Evolutionary conservation across 164 flowering plant species (phyloP).

Genomic region (Nymphaea thermarum): DNA sequence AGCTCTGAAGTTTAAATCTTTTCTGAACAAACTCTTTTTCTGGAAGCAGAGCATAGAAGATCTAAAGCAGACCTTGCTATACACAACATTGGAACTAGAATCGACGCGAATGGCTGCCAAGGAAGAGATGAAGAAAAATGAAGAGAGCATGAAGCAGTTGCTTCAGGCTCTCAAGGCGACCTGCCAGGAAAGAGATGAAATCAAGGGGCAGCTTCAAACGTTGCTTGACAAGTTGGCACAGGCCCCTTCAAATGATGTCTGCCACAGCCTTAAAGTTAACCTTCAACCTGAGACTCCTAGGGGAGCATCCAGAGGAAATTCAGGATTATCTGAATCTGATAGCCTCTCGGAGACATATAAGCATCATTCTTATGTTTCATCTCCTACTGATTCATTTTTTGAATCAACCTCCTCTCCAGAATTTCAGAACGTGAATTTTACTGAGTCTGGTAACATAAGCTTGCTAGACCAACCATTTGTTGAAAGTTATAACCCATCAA

Average conservation of each 20-base stretch:
- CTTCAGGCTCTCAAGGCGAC: conserved; percentile 33
- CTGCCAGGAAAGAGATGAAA: conserved; percentile 67
- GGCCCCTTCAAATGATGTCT: conserved; percentile 11
- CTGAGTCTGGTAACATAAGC: conserved; percentile 14
- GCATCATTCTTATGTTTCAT: conserved; percentile 33
- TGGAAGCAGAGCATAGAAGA: conserved; percentile 36
- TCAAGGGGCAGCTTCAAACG: conserved; percentile 40
- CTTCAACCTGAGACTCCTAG: conserved; percentile 17
- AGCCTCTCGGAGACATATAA: conserved; percentile 38
- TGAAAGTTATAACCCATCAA: neutral
- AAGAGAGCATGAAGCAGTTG: conserved; percentile 29
- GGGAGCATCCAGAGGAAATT: conserved; percentile 24
- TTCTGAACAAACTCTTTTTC: neutral
- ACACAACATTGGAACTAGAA: conserved; percentile 38
- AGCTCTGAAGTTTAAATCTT: neutral
- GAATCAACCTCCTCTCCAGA: conserved; percentile 49
- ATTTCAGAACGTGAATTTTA: conserved; percentile 23
- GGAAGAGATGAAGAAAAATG: conserved; percentile 36
- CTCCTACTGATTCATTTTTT: conserved; percentile 52
- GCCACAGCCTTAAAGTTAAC: conserved; percentile 7
- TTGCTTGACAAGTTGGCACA: conserved; percentile 23
- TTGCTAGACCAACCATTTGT: conserved; percentile 12
- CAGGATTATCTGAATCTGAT: conserved; percentile 60
- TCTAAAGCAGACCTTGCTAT: conserved; percentile 39
- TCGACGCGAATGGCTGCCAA: conserved; percentile 33